A percentile compares a stretch with the other conserved stretches of the same genome.
phyloP scores from a whole-genome alignment of 1,284 basidiomycete genomes.

The Sanghuangporus baumii region DNA sequence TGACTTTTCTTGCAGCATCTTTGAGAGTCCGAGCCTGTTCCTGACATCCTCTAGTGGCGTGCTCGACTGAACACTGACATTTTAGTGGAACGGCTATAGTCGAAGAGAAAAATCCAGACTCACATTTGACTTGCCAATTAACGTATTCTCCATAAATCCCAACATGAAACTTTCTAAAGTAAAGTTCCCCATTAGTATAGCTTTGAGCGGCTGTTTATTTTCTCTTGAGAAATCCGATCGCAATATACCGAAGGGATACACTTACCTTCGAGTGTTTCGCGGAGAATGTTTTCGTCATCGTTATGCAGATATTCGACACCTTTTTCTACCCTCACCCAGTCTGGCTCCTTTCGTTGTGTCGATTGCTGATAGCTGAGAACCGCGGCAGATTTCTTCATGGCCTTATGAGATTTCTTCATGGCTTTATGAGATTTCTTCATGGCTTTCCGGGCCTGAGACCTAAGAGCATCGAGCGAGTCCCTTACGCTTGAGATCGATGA shows the following conservation, averaged over 20 bases:
- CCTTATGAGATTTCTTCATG: not conserved
- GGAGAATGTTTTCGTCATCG: not conserved
- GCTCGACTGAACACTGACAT: not conserved
- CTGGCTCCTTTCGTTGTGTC: not conserved
- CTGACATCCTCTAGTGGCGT: not conserved
- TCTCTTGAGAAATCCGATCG: not conserved
- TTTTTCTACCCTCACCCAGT: not conserved
- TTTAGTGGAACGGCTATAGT: not conserved
- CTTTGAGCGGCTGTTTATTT: not conserved
- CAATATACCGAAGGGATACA: not conserved
- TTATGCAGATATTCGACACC: not conserved
- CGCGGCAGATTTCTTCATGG: not conserved
- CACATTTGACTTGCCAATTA: constrained; percentile 5
- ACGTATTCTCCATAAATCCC: not conserved
- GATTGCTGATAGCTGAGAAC: not conserved
- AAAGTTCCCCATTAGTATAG: not conserved
- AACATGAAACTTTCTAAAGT: constrained; percentile 1
- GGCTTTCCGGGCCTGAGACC: not conserved
- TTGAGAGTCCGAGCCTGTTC: not conserved
- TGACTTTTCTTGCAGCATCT: not conserved
- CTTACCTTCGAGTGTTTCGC: not conserved
- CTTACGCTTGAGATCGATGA: not conserved
- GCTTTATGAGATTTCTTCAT: not conserved
- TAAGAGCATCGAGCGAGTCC: not conserved
- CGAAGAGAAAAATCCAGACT: not conserved